Evolutionary conservation across 306 rosid genomes (phyloP), one percentile per base, ranked within the genome.

Genomic region (Bauhinia variegata): DNA sequence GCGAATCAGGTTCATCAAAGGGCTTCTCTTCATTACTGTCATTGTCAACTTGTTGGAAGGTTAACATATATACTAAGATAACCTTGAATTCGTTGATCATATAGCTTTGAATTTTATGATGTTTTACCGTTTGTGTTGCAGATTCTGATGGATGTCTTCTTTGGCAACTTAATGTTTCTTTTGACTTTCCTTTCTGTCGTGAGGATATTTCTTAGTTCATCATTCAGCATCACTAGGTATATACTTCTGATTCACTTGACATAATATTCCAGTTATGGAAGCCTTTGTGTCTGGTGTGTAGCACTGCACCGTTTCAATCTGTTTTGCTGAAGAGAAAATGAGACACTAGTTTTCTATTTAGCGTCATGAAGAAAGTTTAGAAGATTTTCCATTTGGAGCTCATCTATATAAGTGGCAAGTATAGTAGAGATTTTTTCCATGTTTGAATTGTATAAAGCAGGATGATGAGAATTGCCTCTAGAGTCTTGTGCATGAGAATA

Each of bases 101-200:
- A 18, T 38, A 59, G 72, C 28, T 54, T 79, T 51, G 12, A 42
- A 67, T 41, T 73, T 70, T 70, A 23, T 66, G 65, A 7, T 54
- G 54, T 31, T 74, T 67, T 59, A 15, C 61, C 57, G 47, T 5
- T 77, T 73, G 58, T 60, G 61, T 57, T 51, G 68, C 88, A 95
- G 99, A 66, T 87, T 62, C 52, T 77, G 71, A 44, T 74, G 69
- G 84, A 88, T 73, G 82, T 80, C 28, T 46, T 77, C 60, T 66
- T 93, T 56, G 97, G 95, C 42, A 93, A 93, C 86, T 59, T 83
- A 8, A 48, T 84, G 65, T 88, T 86, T 77, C 60, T 89, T n/a
- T 73, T 78, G 48, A 79, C 87, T 58, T 80, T 93, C 79, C 60
- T 80, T 73, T 69, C 77, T 42, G 71, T 82, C 49, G 71, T 33